Conservation (phyloP, 257 asterid species). For the Mentha longifolia region DNA sequence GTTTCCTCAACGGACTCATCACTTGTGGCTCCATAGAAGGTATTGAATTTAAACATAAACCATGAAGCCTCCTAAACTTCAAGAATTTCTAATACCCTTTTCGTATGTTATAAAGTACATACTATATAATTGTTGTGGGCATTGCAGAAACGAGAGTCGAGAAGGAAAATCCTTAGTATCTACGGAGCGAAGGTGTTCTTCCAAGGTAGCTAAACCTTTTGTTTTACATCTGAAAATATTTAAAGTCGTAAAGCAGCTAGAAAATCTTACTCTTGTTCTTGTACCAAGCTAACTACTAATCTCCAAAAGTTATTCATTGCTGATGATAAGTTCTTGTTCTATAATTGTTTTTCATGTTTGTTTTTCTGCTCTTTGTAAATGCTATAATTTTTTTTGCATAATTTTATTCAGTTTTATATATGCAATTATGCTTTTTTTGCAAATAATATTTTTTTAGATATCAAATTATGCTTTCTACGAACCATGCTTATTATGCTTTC, state of each 20-base stretch:
- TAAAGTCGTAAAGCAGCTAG: background rate
- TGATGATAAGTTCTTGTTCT: constrained; percentile 23
- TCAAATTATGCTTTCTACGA: too few relatives aligned
- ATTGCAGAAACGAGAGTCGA: constrained; percentile 46
- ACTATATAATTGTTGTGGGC: background rate
- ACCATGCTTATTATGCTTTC: too few relatives aligned
- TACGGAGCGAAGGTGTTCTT: constrained; percentile 15
- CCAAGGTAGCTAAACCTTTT: constrained; percentile 17
- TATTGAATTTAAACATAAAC: constrained; percentile 1
- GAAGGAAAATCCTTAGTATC: constrained; percentile 30
- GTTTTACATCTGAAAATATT: constrained; percentile 7
- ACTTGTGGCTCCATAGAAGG: constrained; percentile 56
- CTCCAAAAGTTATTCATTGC: constrained; percentile 28
- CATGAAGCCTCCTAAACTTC: background rate
- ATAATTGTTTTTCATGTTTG: background rate
- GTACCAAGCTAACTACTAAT: constrained; percentile 20
- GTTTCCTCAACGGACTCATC: constrained; percentile 56
- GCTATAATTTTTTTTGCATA: background rate
- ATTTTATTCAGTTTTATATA: background rate
- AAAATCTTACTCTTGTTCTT: constrained; percentile 5
- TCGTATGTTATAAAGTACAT: background rate
- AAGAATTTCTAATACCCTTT: background rate
- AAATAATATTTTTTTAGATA: too few relatives aligned
- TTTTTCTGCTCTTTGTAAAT: background rate
- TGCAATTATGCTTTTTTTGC: too few relatives aligned